These are phyloP conservation scores for Anastatica hierochuntica DNA, from an alignment of 345 rosid species.

Conservation along the genomic window DNA sequence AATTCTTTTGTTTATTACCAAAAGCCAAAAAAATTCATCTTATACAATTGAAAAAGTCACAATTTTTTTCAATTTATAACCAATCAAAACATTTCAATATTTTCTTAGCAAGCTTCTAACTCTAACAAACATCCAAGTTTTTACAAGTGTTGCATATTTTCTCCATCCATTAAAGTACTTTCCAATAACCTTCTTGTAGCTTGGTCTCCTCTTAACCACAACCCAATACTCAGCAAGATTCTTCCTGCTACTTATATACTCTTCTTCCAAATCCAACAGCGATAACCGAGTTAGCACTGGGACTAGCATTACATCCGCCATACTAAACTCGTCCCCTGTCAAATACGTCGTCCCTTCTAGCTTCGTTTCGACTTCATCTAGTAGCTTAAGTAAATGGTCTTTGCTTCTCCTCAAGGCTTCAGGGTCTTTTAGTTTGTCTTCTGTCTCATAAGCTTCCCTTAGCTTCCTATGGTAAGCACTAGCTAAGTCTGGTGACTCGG, in stretches of 20 bases:
- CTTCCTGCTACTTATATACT: constrained; percentile 56
- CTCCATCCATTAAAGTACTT: constrained; percentile 78
- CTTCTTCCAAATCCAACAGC: constrained; percentile 56
- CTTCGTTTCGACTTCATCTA: constrained; percentile 57
- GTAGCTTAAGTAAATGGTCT: constrained; percentile 50
- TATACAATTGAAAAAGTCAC: constrained; percentile 1
- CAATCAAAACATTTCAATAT: constrained; percentile 35
- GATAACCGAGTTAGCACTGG: constrained; percentile 62
- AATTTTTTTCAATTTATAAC: constrained; percentile 17
- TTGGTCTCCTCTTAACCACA: constrained; percentile 55
- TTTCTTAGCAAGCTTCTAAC: constrained; percentile 47
- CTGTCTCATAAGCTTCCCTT: constrained; percentile 57
- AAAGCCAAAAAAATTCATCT: neutral
- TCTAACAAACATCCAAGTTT: constrained; percentile 61
- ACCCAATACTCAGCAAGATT: constrained; percentile 62
- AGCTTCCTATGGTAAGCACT: constrained; percentile 74
- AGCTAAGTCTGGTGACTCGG: constrained; percentile 76
- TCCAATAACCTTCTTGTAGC: constrained; percentile 64
- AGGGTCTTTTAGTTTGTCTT: constrained; percentile 54
- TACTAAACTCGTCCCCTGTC: constrained; percentile 67
- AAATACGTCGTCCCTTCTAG: constrained; percentile 41
- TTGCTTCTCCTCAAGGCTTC: constrained; percentile 40
- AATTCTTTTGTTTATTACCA: constrained; percentile 39
- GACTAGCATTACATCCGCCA: constrained; percentile 73
- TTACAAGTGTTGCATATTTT: constrained; percentile 49